Percentiles rank a stretch among this genome's conserved stretches.
These are phyloP conservation scores for Pisolithus tinctorius DNA, from an alignment of 768 basidiomycete species.

Conservation along the genomic window DNA sequence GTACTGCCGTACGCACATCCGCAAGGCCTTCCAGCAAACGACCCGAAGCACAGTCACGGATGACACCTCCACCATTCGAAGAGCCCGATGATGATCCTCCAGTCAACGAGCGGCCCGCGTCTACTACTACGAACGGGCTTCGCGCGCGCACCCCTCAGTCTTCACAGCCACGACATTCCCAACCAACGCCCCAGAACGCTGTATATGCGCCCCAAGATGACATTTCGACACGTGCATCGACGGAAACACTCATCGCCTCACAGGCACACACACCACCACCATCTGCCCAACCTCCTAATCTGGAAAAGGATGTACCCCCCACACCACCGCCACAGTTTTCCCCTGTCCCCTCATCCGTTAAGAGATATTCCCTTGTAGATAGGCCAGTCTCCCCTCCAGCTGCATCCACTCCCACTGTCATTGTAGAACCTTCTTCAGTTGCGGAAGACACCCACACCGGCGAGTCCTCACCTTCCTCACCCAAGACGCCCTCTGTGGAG, in stretches of 20 bases:
- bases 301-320: conserved; percentile 22
- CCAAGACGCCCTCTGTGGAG: conserved; percentile 32
- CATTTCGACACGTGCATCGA: conserved; percentile 1
- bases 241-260: conserved; percentile 7
- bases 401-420: conserved; percentile 40
- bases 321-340: conserved; percentile 16
- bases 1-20: conserved; percentile 33
- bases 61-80: conserved; percentile 23
- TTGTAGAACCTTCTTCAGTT: conserved; percentile 28
- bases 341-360: conserved; percentile 58
- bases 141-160: conserved; percentile 2
- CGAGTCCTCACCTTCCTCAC: conserved; percentile 21
- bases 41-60: conserved; percentile 27
- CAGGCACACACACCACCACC: conserved; percentile 1
- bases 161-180: conserved; percentile 14
- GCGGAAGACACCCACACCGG: conserved; percentile 23
- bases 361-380: conserved; percentile 76
- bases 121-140: conserved; percentile 9
- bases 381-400: conserved; percentile 45
- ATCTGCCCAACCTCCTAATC: conserved; percentile 14
- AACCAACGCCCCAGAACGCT: conserved; percentile 1
- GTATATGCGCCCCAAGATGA: conserved; percentile 4
- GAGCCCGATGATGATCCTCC: conserved; percentile 28
- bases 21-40: conserved; percentile 34
- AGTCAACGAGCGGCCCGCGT: conserved; percentile 2